A percentile compares a stretch with the other conserved stretches of the same genome.
Evolutionary conservation across 768 basidiomycete genomes (phyloP).

Genomic region (Tubosaeta brunneosetosa): DNA sequence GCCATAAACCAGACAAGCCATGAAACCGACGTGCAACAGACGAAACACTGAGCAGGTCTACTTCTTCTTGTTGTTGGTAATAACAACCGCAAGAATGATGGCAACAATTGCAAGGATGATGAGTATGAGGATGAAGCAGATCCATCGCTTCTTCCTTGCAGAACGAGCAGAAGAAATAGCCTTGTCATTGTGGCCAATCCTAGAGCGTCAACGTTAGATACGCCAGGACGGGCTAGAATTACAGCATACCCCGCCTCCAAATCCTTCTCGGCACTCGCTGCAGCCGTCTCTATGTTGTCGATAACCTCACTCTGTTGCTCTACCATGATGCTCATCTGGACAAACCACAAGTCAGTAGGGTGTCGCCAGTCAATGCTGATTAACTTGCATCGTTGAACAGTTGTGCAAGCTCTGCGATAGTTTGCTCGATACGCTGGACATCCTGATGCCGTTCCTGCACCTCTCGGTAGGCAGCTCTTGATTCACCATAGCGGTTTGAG

Average conservation of each 20-base stretch:
- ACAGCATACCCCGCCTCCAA: conserved; percentile 72
- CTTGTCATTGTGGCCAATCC: conserved; percentile 77
- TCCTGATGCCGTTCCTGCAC: conserved; percentile 98
- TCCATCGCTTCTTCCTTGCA: conserved; percentile 95
- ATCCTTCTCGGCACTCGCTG: conserved; percentile 72
- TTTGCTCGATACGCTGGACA: conserved; percentile 92
- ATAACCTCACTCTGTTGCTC: conserved; percentile 93
- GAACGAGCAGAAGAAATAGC: conserved; percentile 82
- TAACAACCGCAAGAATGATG: conserved; percentile 56
- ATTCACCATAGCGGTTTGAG: conserved; percentile 87
- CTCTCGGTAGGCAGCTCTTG: conserved; percentile 87
- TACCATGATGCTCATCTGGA: conserved; percentile 88
- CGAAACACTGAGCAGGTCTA: conserved; percentile 1
- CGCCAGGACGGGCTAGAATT: neutral
- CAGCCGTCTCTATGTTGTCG: conserved; percentile 74
- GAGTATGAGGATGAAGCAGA: conserved; percentile 79
- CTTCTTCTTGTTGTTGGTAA: conserved; percentile 43
- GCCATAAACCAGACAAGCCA: neutral
- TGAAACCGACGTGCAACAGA: neutral
- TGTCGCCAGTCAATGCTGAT: neutral
- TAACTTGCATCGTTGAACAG: conserved; percentile 86
- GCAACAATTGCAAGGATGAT: conserved; percentile 64
- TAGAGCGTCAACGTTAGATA: conserved; percentile 28
- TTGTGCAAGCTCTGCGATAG: conserved; percentile 88
- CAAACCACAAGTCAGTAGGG: conserved; percentile 3